Conservation (phyloP, 345 rosid species). For the Physaria fendleri region DNA sequence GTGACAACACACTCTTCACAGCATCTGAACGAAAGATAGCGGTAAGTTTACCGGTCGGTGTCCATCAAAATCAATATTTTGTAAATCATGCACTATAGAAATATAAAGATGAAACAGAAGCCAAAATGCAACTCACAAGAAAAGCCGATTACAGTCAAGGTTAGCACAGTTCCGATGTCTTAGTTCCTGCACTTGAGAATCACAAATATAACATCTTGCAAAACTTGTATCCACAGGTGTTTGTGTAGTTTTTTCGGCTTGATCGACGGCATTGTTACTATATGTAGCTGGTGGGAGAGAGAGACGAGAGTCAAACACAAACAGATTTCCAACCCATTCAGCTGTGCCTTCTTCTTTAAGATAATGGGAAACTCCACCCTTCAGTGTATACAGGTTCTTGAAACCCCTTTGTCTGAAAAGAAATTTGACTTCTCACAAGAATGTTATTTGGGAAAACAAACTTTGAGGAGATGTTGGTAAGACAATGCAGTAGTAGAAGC, state of each 20-base stretch:
- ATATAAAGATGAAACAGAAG: background rate
- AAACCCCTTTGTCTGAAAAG: slow-evolving; percentile 68
- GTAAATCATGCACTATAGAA: background rate
- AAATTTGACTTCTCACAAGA: slow-evolving; percentile 19
- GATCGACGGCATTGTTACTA: slow-evolving; percentile 30
- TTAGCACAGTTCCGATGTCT: slow-evolving; percentile 95
- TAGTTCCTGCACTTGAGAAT: slow-evolving; percentile 50
- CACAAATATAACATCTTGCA: slow-evolving; percentile 65
- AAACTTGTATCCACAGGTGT: slow-evolving; percentile 36
- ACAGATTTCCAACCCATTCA: slow-evolving; percentile 82
- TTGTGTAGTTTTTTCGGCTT: slow-evolving; percentile 21
- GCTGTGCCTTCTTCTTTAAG: slow-evolving; percentile 63
- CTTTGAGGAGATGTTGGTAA: slow-evolving; percentile 2
- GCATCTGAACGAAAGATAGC: slow-evolving; percentile 45
- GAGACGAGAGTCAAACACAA: slow-evolving; percentile 86
- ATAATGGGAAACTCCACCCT: slow-evolving; percentile 87
- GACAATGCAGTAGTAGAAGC: slow-evolving; percentile 1
- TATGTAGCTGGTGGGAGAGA: slow-evolving; percentile 72
- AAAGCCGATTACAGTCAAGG: slow-evolving; percentile 82
- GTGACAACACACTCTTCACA: slow-evolving; percentile 47
- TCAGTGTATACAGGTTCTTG: slow-evolving; percentile 65
- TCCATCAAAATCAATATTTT: background rate
- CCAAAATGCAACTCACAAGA: slow-evolving; percentile 51
- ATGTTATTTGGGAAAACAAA: slow-evolving; percentile 12
- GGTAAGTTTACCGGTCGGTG: background rate